Conservation (phyloP, 768 basidiomycete genomes). For the Russula vinacea region DNA sequence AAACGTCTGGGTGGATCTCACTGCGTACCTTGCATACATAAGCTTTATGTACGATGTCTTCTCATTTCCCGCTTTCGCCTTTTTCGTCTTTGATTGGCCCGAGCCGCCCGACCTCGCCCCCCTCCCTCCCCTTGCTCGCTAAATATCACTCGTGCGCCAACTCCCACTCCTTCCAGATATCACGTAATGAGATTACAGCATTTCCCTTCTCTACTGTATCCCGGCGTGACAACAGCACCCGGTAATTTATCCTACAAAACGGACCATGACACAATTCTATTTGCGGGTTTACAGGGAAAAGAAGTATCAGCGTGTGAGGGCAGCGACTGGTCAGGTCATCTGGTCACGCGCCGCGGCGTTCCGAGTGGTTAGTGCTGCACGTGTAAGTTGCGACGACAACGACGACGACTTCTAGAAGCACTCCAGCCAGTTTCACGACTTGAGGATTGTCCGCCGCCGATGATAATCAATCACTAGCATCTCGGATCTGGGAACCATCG, state of each 20-base stretch:
- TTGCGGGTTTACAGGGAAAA: no score
- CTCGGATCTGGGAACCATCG: no score
- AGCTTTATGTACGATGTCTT: constrained; percentile 16
- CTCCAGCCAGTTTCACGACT: no score
- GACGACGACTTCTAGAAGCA: no score
- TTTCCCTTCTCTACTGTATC: background rate
- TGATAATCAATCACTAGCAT: no score
- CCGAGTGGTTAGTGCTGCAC: no score
- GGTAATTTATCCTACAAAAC: constrained; percentile 20
- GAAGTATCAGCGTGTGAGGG: no score
- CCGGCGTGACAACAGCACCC: constrained; percentile 1
- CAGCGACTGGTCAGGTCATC: no score
- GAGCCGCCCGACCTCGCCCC: no score
- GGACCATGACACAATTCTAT: constrained; percentile 4
- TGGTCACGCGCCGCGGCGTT: no score
- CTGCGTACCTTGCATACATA: constrained; percentile 11
- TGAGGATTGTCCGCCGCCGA: no score
- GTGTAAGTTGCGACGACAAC: no score
- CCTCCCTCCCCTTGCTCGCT: constrained; percentile 2
- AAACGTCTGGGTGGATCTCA: constrained; percentile 17
- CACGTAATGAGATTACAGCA: constrained; percentile 16
- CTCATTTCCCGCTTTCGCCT: background rate
- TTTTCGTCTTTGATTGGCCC: background rate
- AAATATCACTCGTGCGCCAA: constrained; percentile 1
- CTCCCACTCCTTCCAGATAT: constrained; percentile 1